phyloP scores from a whole-genome alignment of 2,329 filamentous ascomycete genomes.

The Pseudocercospora cruenta region DNA sequence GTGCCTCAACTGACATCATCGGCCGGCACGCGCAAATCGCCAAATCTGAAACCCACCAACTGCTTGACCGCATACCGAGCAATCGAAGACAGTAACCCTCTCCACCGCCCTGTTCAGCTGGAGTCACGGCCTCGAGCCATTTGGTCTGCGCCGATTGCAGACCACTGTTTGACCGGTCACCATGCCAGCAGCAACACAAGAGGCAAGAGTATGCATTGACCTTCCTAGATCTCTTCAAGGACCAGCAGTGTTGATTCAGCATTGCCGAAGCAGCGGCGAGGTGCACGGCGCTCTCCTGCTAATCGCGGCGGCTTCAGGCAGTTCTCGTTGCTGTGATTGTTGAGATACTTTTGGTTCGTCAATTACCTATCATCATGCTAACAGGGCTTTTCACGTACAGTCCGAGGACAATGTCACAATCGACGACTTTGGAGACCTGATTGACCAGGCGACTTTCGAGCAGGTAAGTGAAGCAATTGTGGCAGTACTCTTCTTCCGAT shows the following conservation, averaged over 20 bases:
- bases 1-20: slow-evolving; percentile 25
- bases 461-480: slow-evolving; percentile 53
- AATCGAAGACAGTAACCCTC: background rate
- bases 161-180: slow-evolving; percentile 3
- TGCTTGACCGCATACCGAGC: slow-evolving; percentile 4
- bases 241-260: background rate
- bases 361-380: slow-evolving; percentile 29
- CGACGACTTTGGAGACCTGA: slow-evolving; percentile 69
- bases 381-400: slow-evolving; percentile 35
- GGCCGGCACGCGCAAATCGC: slow-evolving; percentile 12
- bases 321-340: background rate
- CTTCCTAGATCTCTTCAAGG: slow-evolving; percentile 9
- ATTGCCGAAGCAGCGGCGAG: slow-evolving; percentile 1
- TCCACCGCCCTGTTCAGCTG: slow-evolving; percentile 4
- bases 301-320: background rate
- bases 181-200: slow-evolving; percentile 29
- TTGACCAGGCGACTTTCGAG: slow-evolving; percentile 81
- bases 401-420: slow-evolving; percentile 53
- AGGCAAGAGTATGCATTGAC: slow-evolving; percentile 28
- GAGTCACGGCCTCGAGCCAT: slow-evolving; percentile 5
- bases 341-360: slow-evolving; percentile 1
- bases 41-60: slow-evolving; percentile 12
- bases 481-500: background rate
- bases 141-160: background rate
- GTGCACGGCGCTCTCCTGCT: background rate